phyloP scores from a whole-genome alignment of 352 stramenopile genomes.

The Phytophthora nicotianae region DNA sequence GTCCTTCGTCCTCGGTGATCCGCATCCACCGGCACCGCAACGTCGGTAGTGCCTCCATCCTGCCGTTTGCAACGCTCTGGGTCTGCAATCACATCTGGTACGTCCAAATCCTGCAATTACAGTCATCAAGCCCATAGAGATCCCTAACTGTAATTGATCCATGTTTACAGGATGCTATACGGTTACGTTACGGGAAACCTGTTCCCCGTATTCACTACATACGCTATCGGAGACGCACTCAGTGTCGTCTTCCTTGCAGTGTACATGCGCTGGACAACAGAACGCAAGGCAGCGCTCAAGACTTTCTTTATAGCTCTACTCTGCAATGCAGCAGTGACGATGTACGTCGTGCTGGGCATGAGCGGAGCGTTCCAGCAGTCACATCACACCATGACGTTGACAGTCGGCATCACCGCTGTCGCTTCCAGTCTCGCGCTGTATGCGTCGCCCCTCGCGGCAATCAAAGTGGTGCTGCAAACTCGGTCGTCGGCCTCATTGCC shows the following conservation, averaged over 20 bases:
- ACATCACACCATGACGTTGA: slow-evolving; percentile 30
- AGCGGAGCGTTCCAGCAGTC: slow-evolving; percentile 35
- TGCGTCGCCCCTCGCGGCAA: slow-evolving; percentile 60
- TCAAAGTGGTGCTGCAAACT: slow-evolving; percentile 58
- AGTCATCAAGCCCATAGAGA: background rate
- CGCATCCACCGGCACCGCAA: slow-evolving; percentile 55
- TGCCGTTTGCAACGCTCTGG: slow-evolving; percentile 73
- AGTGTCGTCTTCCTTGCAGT: slow-evolving; percentile 54
- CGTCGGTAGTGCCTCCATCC: slow-evolving; percentile 47
- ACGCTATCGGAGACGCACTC: slow-evolving; percentile 52
- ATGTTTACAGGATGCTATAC: slow-evolving; percentile 58
- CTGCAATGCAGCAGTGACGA: slow-evolving; percentile 46
- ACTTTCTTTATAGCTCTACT: slow-evolving; percentile 36
- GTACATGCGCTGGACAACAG: slow-evolving; percentile 49
- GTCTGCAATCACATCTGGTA: slow-evolving; percentile 77
- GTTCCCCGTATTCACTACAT: slow-evolving; percentile 60
- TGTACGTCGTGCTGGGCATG: slow-evolving; percentile 57
- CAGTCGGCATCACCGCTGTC: slow-evolving; percentile 53
- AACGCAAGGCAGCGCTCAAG: slow-evolving; percentile 44
- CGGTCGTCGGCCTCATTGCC: slow-evolving; percentile 64
- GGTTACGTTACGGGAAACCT: slow-evolving; percentile 53
- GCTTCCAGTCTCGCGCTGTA: slow-evolving; percentile 69
- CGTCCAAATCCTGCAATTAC: slow-evolving; percentile 3
- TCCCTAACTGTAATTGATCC: slow-evolving; percentile 11
- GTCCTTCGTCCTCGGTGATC: slow-evolving; percentile 53